Base-by-base conservation (phyloP, 306 rosid species). In the Carpinus viminea region DNA sequence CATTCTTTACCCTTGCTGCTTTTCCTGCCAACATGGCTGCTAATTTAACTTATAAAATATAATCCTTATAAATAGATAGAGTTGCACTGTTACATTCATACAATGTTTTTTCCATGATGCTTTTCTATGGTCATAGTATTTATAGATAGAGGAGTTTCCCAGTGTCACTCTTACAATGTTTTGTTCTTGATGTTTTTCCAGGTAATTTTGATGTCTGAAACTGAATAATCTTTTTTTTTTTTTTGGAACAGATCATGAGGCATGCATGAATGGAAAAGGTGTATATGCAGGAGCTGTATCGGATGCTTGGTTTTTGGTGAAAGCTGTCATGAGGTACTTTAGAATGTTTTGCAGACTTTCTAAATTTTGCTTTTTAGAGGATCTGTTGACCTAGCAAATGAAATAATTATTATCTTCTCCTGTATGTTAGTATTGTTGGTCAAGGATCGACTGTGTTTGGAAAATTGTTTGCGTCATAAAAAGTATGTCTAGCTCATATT, bases 301-400 rank as follows among this genome's bases (percentile, higher is more conserved):
- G 73, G 95, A 88, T 76, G 11, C 82, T 73, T 92, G 91, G 93
- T 88, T 91, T 85, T 95, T 69, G 81, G 89, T 68, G 82, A 71
- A 71, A 82, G 90, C 81, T 95, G 98, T 81, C 98, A 84, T 82
- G 91, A 90, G 98, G 97, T 95, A 91, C 78, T 80, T 51, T 68
- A 41, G 18, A 68, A n/a, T 55, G 77, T 46, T 56, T 55, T 60
- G 52, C 20, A 59, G 12, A 56, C 73, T 74, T 83, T 73, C 68
- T 72, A 28, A 36, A 17, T 38, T 36, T 76, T 51, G 73, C 61
- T 75, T 80, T 81, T 71, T 43, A 77, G 45, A 78, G 70, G 64
- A 64, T 79, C 70, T 66, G 78, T 82, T 38, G 70, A 78, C 59
- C 78, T 72, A 73, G 12, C 68, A 56, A 78, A 20, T 75, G 75